phyloP scores from a whole-genome alignment of 306 rosid species.

The Fagus sylvatica region DNA sequence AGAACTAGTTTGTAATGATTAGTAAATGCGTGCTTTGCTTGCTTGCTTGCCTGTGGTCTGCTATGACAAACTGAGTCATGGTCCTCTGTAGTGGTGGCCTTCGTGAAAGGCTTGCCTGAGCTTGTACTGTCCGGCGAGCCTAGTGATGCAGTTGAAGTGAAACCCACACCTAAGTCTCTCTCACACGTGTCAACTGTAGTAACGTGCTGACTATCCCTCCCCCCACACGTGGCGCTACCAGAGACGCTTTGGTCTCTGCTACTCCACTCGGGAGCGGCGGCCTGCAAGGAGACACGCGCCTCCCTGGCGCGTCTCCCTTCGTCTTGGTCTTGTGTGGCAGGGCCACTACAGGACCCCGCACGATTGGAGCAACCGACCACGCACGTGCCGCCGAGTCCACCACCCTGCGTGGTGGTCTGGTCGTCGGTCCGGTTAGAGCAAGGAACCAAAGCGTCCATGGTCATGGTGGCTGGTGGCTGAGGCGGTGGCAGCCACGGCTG shows the following conservation, averaged over 20 bases:
- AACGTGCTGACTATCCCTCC: slow-evolving; percentile 48
- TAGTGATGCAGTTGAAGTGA: slow-evolving; percentile 48
- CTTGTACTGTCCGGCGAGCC: slow-evolving; percentile 64
- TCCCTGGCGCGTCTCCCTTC: slow-evolving; percentile 22
- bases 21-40: neutral
- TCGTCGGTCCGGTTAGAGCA: slow-evolving; percentile 42
- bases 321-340: neutral
- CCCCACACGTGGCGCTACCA: slow-evolving; percentile 56
- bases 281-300: slow-evolving; percentile 28
- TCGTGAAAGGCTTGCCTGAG: slow-evolving; percentile 44
- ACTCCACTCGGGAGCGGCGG: slow-evolving; percentile 30
- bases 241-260: slow-evolving; percentile 54
- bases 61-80: slow-evolving; percentile 86
- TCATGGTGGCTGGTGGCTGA: slow-evolving; percentile 25
- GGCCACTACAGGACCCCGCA: slow-evolving; percentile 48
- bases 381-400: slow-evolving; percentile 28
- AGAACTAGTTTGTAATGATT: neutral
- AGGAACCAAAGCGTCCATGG: slow-evolving; percentile 81
- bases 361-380: slow-evolving; percentile 42
- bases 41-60: slow-evolving; percentile 49
- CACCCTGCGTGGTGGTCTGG: neutral
- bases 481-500: neutral
- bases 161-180: slow-evolving; percentile 41
- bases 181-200: slow-evolving; percentile 53
- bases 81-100: slow-evolving; percentile 61